These are phyloP conservation scores for Laetiporus sulphureus DNA, from an alignment of 1,284 basidiomycete genomes.

Conservation along the genomic window DNA sequence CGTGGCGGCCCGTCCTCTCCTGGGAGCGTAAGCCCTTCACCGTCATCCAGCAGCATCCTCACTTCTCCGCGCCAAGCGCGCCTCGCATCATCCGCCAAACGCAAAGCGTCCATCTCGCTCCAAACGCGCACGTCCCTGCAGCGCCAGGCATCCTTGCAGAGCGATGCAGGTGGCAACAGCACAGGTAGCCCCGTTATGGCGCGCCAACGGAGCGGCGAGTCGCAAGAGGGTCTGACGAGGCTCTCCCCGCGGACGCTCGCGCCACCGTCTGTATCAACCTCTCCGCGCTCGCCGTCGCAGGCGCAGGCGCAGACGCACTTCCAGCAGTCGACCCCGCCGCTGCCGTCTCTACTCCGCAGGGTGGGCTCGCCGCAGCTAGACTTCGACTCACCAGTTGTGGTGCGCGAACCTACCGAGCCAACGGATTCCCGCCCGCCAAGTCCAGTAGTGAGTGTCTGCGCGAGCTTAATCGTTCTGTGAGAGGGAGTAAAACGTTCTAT, in stretches of 20 bases:
- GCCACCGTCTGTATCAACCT: conserved; percentile 12
- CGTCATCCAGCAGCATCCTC: conserved; percentile 9
- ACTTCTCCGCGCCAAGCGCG: conserved; percentile 19
- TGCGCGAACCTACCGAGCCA: conserved; percentile 12
- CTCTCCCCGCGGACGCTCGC: conserved; percentile 8
- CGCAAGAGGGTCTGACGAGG: conserved; percentile 10
- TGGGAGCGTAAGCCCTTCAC: conserved; percentile 23
- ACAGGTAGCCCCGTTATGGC: conserved; percentile 19
- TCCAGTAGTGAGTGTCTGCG: conserved; percentile 21
- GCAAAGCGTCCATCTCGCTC: conserved; percentile 30
- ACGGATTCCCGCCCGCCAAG: conserved; percentile 17
- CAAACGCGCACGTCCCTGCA: conserved; percentile 26
- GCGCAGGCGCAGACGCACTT: too few species aligned
- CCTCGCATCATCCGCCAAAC: conserved; percentile 35
- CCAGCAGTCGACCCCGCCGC: too few species aligned
- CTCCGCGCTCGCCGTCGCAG: conserved; percentile 7
- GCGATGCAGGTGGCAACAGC: conserved; percentile 13
- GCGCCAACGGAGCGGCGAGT: conserved; percentile 19
- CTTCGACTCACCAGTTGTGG: conserved; percentile 5
- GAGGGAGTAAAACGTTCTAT: too few species aligned
- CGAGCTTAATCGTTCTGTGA: background rate
- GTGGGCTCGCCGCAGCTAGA: conserved; percentile 16
- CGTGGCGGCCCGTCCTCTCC: conserved; percentile 27
- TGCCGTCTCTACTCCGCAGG: conserved; percentile 18
- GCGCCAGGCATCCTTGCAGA: conserved; percentile 23